Evolutionary conservation across 2,329 filamentous ascomycete genomes (phyloP), one percentile per base, ranked within the genome.

Genomic region (Pseudogymnoascus sp.): DNA sequence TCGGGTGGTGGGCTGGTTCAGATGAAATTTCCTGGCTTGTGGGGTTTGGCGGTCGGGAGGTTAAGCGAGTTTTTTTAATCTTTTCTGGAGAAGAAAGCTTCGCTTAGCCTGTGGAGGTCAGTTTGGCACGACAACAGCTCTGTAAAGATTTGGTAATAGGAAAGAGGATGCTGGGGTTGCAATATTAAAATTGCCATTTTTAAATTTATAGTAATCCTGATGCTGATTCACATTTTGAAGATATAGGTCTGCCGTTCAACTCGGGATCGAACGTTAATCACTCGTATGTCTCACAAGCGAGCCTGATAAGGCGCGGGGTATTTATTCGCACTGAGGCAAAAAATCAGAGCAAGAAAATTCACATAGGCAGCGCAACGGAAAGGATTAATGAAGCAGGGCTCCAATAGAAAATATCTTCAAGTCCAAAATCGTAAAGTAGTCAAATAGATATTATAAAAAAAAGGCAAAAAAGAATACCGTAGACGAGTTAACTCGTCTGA

Each of bases 1-100:
- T 59, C 55, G 55, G 30, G 55, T 35, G 55, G 55, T 38, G 30
- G 55, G 30, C 55, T 59, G 55, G 55, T 38, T 59, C 55, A 59
- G 55, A 38, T 59, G 55, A 52, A 52, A 52, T 52, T 52, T 52
- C 42, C 42, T 52, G 42, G 42, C 42, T 52, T 52, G 42, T 52
- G 42, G 42, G 42, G 42, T 52, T 52, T 52, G 23, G 42, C 42
- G 42, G 42, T 52, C 42, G 42, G 42, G 42, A 52, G 42, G 42
- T 52, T 52, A 52, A 52, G 42, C 42, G 42, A 52, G 42, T 52
- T 52, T 52, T 52, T 52, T 52, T 16, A 5, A 28, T 16, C 14
- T 30, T 52, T 52, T 52, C 42, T 52, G 42, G 23, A 52, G 42
- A 9, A 11, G 14, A 52, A 14, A 52, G 42, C 42, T 28, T 52